Base-by-base conservation (phyloP, 2,329 filamentous ascomycete genomes). In the Botrytis fragariae region DNA sequence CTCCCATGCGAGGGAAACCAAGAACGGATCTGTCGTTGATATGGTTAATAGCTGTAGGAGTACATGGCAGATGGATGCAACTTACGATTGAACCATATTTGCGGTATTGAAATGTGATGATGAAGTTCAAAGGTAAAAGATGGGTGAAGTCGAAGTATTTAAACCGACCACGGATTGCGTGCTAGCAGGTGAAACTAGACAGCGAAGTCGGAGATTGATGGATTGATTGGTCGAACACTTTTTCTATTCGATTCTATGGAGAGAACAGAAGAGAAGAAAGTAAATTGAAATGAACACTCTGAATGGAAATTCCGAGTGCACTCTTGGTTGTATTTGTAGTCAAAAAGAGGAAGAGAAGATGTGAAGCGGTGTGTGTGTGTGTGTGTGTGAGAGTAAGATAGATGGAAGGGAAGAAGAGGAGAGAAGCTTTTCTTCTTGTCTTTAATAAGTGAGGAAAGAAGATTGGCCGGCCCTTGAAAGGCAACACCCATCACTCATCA, bases 1-100 rank as follows among this genome's bases (percentile, higher is more conserved):
- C 93, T 86, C 96, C 96, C 93, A 98, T 98, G 83, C 96, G 95
- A 85, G 96, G 96, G 90, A 99, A 99, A 87, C 96, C 96, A 85
- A 99, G 92, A 85, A 99, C 89, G 80, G 96, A 78, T 78, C 80
- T 81, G 69, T 75, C 1, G 16, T 35, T 51, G n/a, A 72, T 25
- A 74, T 64, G 57, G 35, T 62, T 25, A 73, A 76, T 71, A 77
- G 73, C 61, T 73, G 45, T 48, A 71, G n/a, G 45, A 48, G 61
- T 60, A 35, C 71, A 25, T 35, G 57, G 64, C 60, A 74, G 29
- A 45, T 39, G 63, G n/a, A 29, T 5, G 22, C 59, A 64, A 84
- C 87, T 82, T 83, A 88, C 86, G 87, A 89, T 85, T 88, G 86
- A 85, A 88, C 87, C 87, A 89, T 89, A 78, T 81, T 87, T 82